These are phyloP conservation scores for Alternaria burnsii DNA, from an alignment of 2,329 filamentous ascomycete genomes.

Conservation along the genomic window DNA sequence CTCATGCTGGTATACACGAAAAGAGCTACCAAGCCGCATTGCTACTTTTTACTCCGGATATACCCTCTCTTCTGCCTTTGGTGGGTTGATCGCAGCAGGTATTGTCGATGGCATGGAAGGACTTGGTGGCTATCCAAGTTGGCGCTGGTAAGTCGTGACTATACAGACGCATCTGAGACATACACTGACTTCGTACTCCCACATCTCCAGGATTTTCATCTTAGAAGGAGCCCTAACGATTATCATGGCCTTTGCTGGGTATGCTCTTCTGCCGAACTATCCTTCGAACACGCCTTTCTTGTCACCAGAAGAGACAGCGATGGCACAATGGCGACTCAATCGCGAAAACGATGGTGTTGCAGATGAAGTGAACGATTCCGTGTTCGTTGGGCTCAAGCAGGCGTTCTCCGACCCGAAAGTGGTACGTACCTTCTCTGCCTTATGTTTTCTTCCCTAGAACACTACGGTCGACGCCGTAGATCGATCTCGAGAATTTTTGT, in stretches of 20 bases:
- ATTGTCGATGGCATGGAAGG: conserved; percentile 43
- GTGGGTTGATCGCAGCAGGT: conserved; percentile 64
- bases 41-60: conserved; percentile 65
- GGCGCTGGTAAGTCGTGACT: conserved; percentile 22
- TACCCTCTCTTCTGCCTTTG: conserved; percentile 62
- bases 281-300: conserved; percentile 59
- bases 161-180: not conserved
- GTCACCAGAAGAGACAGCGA: conserved; percentile 27
- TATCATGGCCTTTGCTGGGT: conserved; percentile 46
- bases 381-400: conserved; percentile 55
- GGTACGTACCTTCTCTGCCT: conserved; percentile 1
- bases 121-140: conserved; percentile 37
- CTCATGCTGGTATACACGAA: conserved; percentile 34
- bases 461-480: too few species aligned
- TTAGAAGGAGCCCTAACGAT: conserved; percentile 30
- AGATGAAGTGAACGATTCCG: conserved; percentile 27
- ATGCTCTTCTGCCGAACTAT: conserved; percentile 59
- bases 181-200: not conserved
- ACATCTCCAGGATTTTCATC: conserved; percentile 22
- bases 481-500: not conserved
- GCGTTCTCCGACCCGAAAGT: conserved; percentile 61
- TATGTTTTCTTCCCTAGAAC: too few species aligned
- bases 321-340: conserved; percentile 30
- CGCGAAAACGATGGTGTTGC: conserved; percentile 29
- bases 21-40: conserved; percentile 63